These are phyloP conservation scores for Lagenidium giganteum DNA, from an alignment of 352 stramenopile species.

Conservation along the genomic window DNA sequence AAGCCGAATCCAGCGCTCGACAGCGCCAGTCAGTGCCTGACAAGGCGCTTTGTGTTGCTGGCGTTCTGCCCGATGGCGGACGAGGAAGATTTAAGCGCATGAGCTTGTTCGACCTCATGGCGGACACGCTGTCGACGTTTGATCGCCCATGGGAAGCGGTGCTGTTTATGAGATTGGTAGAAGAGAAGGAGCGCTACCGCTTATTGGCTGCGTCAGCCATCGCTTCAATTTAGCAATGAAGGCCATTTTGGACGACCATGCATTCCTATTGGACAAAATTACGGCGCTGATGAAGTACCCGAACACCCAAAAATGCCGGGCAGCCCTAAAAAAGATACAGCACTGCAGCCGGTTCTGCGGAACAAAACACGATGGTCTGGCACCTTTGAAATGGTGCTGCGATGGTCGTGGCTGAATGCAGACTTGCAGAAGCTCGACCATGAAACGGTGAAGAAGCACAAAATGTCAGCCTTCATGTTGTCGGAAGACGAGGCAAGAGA, in stretches of 20 bases:
- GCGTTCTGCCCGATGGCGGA: conserved; percentile 7
- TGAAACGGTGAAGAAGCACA: too few relatives aligned
- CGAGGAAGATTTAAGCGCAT: conserved; percentile 4
- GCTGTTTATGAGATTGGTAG: conserved; percentile 17
- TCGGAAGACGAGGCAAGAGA: too few relatives aligned
- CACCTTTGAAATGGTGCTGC: conserved; percentile 5
- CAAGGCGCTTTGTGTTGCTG: conserved; percentile 8
- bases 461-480: too few relatives aligned
- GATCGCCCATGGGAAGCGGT: conserved; percentile 12
- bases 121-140: conserved; percentile 10
- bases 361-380: conserved; percentile 10
- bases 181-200: conserved; percentile 2
- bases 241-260: conserved; percentile 4
- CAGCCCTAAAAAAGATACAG: conserved; percentile 1
- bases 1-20: too few relatives aligned
- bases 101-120: conserved; percentile 13
- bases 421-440: too few relatives aligned
- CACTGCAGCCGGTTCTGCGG: not conserved
- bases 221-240: conserved; percentile 14
- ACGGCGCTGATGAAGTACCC: conserved; percentile 7
- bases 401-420: too few relatives aligned
- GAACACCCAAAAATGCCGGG: conserved; percentile 1
- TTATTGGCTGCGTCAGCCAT: conserved; percentile 15
- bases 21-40: conserved; percentile 6
- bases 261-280: conserved; percentile 3